A percentile compares a stretch with the other conserved stretches of the same genome.
phyloP scores from a whole-genome alignment of 257 asterid species.

The Plantago ovata region DNA sequence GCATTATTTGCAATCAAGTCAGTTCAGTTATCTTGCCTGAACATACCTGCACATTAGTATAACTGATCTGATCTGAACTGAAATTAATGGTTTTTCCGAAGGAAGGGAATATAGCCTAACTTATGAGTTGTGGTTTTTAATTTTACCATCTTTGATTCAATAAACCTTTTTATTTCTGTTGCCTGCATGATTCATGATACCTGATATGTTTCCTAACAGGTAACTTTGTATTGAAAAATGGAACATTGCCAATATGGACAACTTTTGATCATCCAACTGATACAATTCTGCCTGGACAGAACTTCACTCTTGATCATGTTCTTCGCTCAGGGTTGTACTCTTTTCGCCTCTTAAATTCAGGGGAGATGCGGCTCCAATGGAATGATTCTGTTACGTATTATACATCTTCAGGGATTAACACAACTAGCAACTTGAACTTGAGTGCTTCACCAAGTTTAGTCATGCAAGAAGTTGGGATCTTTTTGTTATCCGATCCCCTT shows the following conservation, averaged over 20 bases:
- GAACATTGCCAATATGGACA: slow-evolving; percentile 44
- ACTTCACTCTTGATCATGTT: slow-evolving; percentile 35
- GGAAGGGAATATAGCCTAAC: no score
- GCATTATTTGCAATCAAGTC: no score
- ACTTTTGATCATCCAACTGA: slow-evolving; percentile 67
- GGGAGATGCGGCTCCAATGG: slow-evolving; percentile 56
- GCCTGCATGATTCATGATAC: no score
- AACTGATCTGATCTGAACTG: no score
- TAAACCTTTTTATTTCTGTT: no score
- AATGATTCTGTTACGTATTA: slow-evolving; percentile 39
- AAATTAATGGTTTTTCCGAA: no score
- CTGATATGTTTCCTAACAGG: slow-evolving; percentile 7
- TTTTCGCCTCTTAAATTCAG: slow-evolving; percentile 34
- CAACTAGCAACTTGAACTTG: slow-evolving; percentile 23
- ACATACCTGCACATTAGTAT: no score
- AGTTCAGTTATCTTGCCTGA: no score
- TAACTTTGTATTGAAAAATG: slow-evolving; percentile 49
- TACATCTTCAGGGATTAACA: slow-evolving; percentile 37
- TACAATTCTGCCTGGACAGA: slow-evolving; percentile 58
- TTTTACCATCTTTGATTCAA: no score
- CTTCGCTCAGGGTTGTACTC: slow-evolving; percentile 52
- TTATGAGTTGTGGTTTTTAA: no score
- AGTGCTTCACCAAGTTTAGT: slow-evolving; percentile 60
- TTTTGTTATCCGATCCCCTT: slow-evolving; percentile 39
- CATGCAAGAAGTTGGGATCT: slow-evolving; percentile 42